Evolutionary conservation across 768 basidiomycete genomes (phyloP).

Genomic region (Tricholoma sp.): DNA sequence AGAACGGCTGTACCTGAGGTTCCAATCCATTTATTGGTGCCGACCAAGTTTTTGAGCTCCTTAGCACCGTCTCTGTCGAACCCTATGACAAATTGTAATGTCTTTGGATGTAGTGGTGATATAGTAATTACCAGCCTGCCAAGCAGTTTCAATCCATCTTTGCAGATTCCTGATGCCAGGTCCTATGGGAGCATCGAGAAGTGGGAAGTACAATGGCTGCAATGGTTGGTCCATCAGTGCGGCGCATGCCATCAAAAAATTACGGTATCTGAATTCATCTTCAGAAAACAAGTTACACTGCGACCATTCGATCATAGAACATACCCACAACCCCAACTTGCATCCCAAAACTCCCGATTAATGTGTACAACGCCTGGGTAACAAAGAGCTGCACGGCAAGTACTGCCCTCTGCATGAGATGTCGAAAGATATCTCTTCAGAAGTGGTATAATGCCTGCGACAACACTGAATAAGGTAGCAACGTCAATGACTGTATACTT

Average conservation of each 20-base stretch:
- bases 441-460: conserved; percentile 58
- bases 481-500: background rate
- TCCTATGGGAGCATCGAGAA: conserved; percentile 49
- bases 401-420: conserved; percentile 45
- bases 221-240: conserved; percentile 61
- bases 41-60: conserved; percentile 51
- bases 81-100: conserved; percentile 30
- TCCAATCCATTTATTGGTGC: conserved; percentile 74
- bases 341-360: conserved; percentile 54
- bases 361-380: conserved; percentile 59
- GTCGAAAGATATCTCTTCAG: conserved; percentile 51
- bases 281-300: background rate
- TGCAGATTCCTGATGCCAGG: conserved; percentile 78
- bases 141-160: conserved; percentile 75
- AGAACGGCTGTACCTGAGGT: conserved; percentile 53
- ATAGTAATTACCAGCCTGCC: conserved; percentile 50
- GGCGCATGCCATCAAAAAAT: conserved; percentile 75
- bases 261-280: conserved; percentile 57
- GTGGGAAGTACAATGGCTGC: conserved; percentile 58
- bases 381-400: conserved; percentile 59
- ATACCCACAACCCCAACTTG: conserved; percentile 70
- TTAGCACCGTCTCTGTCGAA: conserved; percentile 68
- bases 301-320: background rate
- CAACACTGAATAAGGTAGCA: background rate
- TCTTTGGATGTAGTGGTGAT: background rate